Base-by-base conservation (phyloP, 1,139 yeast genomes). In the Spencermartinsiella ligniputridi region DNA sequence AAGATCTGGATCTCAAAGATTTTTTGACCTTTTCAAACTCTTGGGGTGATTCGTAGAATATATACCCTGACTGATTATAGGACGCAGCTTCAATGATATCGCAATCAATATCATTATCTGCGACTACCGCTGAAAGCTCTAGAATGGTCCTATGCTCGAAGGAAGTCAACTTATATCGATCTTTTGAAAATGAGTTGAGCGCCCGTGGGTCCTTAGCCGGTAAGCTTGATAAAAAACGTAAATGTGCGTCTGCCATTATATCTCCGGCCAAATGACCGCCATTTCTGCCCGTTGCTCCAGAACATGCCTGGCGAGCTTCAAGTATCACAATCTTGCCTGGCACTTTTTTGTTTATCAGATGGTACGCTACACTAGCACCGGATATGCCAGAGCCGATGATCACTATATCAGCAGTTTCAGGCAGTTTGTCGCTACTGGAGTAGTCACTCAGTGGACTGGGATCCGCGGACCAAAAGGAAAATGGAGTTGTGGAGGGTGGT, bases 211-310 rank as follows among this genome's bases (percentile, higher is more conserved):
- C 52, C 35, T 47, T 48, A 17, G 51, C 39, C 32, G 50, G 52
- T 42, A 58, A 61, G n/a, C n/a, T n/a, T n/a, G n/a, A n/a, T n/a
- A n/a, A n/a, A n/a, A n/a, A n/a, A n/a, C n/a, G n/a, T n/a, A n/a
- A n/a, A n/a, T n/a, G n/a, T 3, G 52, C 44, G 3, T 54, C 52
- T 30, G 61, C 65, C 22, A 53, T 47, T 37, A 61, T 62, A 44
- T 61, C 64, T 6, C 75, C 72, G 34, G 70, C 68, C 37, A 73
- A 50, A 52, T 73, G 78, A 1, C 78, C 78, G 21, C 78, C 77
- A 45, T 73, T 73, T 42, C 78, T 58, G 9, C 76, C 78, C 3
- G 75, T 69, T 9, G 77, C 78, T 19, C 76, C 76, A 2, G 74
- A 67, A 41, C 74, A 69, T 5, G 63, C 52, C 38, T 67, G 68